Conservation (phyloP, 768 basidiomycete species). For the Termitomyces bulborhizus region DNA sequence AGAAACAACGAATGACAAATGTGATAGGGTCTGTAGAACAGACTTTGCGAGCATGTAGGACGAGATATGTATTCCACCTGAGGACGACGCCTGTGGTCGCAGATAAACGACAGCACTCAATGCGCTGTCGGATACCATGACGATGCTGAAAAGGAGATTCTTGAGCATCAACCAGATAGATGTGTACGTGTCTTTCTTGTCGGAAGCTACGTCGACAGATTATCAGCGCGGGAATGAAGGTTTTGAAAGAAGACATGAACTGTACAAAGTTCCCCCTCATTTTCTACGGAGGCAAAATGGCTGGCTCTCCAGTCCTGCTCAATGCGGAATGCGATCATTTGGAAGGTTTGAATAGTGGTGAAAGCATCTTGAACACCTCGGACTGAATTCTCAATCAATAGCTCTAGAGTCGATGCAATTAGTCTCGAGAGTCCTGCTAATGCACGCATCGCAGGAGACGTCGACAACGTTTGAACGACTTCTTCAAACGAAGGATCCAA, state of each 20-base stretch:
- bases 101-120: slow-evolving; percentile 51
- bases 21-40: slow-evolving; percentile 51
- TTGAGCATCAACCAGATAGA: slow-evolving; percentile 66
- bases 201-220: slow-evolving; percentile 26
- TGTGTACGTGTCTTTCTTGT: slow-evolving; percentile 37
- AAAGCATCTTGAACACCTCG: slow-evolving; percentile 17
- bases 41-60: slow-evolving; percentile 40
- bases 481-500: slow-evolving; percentile 25
- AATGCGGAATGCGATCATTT: slow-evolving; percentile 32
- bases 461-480: slow-evolving; percentile 25
- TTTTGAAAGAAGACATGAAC: background rate
- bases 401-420: slow-evolving; percentile 26
- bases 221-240: background rate
- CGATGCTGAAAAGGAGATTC: slow-evolving; percentile 64
- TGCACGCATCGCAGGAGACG: slow-evolving; percentile 29
- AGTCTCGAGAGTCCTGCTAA: slow-evolving; percentile 36
- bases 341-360: slow-evolving; percentile 25
- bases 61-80: slow-evolving; percentile 7
- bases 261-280: slow-evolving; percentile 27
- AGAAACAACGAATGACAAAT: slow-evolving; percentile 71
- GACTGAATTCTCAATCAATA: slow-evolving; percentile 29
- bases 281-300: slow-evolving; percentile 26
- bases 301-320: slow-evolving; percentile 45
- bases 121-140: slow-evolving; percentile 64
- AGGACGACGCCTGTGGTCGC: slow-evolving; percentile 26